Conservation (phyloP, 2,329 filamentous ascomycete genomes). For the Penicillium sp. region DNA sequence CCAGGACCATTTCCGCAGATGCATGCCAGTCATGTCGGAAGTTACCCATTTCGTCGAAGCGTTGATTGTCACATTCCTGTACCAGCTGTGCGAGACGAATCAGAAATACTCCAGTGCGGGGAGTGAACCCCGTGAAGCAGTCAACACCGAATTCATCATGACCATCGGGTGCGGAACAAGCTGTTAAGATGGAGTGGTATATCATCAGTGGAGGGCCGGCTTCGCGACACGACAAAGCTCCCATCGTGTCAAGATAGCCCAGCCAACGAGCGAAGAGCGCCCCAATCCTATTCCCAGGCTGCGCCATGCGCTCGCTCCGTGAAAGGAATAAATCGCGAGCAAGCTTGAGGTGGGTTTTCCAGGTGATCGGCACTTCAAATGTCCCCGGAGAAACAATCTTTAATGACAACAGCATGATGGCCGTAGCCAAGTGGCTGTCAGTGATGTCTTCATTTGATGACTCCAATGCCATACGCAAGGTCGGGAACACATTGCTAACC, state of each 20-base stretch:
- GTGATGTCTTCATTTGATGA: conserved; percentile 63
- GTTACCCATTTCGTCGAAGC: conserved; percentile 56
- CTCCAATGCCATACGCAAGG: conserved; percentile 64
- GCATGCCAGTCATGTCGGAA: conserved; percentile 60
- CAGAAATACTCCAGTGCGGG: conserved; percentile 66
- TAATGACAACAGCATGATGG: conserved; percentile 79
- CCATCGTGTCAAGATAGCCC: conserved; percentile 77
- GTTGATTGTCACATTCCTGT: conserved; percentile 63
- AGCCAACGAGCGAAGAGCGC: conserved; percentile 81
- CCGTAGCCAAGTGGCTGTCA: conserved; percentile 71
- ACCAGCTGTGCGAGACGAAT: conserved; percentile 71
- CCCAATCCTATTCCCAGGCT: conserved; percentile 56
- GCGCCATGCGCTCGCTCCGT: conserved; percentile 58
- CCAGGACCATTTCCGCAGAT: conserved; percentile 50
- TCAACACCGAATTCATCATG: conserved; percentile 69
- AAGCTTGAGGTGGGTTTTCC: conserved; percentile 74
- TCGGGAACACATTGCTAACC: conserved; percentile 69
- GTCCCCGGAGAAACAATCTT: conserved; percentile 80
- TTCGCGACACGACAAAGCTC: conserved; percentile 63
- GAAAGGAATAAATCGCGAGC: conserved; percentile 72
- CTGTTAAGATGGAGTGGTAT: conserved; percentile 45
- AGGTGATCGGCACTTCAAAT: conserved; percentile 75
- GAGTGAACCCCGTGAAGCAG: conserved; percentile 77
- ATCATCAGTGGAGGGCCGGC: conserved; percentile 53
- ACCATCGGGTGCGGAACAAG: conserved; percentile 53